Base-by-base conservation (phyloP, 805 yeast genomes). In the Sungouiella blattae region DNA sequence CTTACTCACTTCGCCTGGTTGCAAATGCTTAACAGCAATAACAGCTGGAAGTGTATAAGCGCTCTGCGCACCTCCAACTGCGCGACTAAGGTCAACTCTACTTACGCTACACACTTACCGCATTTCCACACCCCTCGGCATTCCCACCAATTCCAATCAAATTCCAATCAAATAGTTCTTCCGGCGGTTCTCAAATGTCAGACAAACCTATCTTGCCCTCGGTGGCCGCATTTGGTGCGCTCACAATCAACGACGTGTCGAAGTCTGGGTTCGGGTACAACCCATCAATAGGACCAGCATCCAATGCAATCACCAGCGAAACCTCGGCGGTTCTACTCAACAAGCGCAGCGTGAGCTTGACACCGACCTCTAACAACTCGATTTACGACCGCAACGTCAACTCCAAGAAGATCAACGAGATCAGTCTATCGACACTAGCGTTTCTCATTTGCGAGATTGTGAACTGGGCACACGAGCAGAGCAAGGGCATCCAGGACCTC, bases 371-470 rank as follows among this genome's bases (percentile, higher is more conserved):
- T 18, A 48, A 55, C 16, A 59, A 57, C 16, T 62, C 75, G 4
- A 78, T 84, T 18, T 86, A 82, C 48, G 95, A 87, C 51, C 74
- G 78, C 46, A 83, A 80, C 41, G 45, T 66, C 45, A 63, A 80
- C 28, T 78, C 75, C 40, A 73, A 89, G 46, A 73, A 81, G 38
- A 68, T 77, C 12, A 75, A 76, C 20, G 91, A 84, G 37, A 80
- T 86, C 23, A 79, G 80, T 41, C 54, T 83, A 12, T 71, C 86
- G 11, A 68, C 88, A 2, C 61, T 87, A 32, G 76, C 87, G 18
- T 83, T 78, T 46, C 60, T 87, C 14, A 85, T 83, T 47, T 65
- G 80, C 53, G 89, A 83, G 45, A 73, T 82, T 26, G 80, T 87
- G 8, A 78, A 78, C 41, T 77, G 83, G 70, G 64, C 78, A 21